A percentile compares a stretch with the other conserved stretches of the same genome.
Conservation (phyloP, 345 rosid genomes). For the Hirschfeldia incana region DNA sequence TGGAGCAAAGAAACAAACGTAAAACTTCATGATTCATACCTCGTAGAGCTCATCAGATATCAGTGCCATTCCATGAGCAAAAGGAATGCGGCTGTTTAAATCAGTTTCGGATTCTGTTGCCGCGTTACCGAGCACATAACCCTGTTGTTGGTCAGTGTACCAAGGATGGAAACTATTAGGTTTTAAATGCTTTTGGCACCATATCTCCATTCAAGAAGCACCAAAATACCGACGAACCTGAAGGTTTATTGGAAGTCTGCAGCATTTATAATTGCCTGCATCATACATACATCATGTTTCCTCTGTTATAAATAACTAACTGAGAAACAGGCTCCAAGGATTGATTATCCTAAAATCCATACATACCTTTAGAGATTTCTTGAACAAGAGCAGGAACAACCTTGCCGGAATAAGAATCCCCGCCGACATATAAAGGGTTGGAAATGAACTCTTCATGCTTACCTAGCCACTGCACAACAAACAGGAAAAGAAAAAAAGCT, state of each 20-base stretch:
- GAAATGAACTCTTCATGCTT: slow-evolving; percentile 54
- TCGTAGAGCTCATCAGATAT: not conserved
- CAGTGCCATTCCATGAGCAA: not conserved
- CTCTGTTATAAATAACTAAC: not conserved
- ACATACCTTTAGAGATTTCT: not conserved
- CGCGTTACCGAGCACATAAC: not conserved
- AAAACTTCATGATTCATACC: not conserved
- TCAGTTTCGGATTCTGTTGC: not conserved
- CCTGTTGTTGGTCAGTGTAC: not conserved
- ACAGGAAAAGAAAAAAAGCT: not conserved
- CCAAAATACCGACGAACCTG: not conserved
- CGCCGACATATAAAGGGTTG: slow-evolving; percentile 50
- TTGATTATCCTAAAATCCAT: not conserved
- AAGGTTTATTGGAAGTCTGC: slow-evolving; percentile 35
- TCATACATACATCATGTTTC: not conserved
- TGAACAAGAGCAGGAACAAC: not conserved
- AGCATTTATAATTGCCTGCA: slow-evolving; percentile 42
- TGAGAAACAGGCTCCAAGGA: not conserved
- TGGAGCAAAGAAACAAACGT: not conserved
- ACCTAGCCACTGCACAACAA: not conserved
- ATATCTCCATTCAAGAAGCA: not conserved
- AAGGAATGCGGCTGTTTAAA: not conserved
- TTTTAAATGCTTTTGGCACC: not conserved
- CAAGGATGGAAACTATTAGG: not conserved
- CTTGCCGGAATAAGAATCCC: slow-evolving; percentile 36